Base-by-base conservation (phyloP, 148 eudicot species). In the Silene conica region DNA sequence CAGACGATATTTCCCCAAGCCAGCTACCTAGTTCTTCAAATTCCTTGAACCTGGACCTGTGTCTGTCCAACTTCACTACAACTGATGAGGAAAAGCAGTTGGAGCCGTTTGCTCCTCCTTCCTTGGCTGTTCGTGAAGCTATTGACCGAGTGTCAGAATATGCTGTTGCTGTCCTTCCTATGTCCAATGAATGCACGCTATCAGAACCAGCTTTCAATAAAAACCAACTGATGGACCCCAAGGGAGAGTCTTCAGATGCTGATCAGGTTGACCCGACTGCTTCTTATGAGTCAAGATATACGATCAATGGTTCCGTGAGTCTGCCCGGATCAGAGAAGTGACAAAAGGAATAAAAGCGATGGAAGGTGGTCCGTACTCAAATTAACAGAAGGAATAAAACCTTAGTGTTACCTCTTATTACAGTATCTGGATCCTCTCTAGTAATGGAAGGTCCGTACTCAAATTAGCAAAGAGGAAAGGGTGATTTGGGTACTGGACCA, bases 11-110 rank as follows among this genome's bases (percentile, higher is more conserved):
- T 63, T 4, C 58, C 73, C 60, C 50, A 52, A 21, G 26, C 62
- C 50, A 38, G 59, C 38, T 18, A 28, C 66, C 55, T 4, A 60
- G 70, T 54, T 63, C 73, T 65, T 81, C 78, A 28, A 64, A 28
- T 64, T 43, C 75, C 43, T 38, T 7, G 43, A 7, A 38, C 43
- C 43, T 7, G 43, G 1, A 38, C 43, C 43, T 7, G 9, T 50
- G 55, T 50, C 8, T 48, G 54, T 48, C 54, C 54, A 48, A 48
- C 54, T 10, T 48, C 14, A 48, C 55, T 50, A 13, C 55, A 12
- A 13, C 55, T 50, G 55, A 12, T 50, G 55, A 50, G 18, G 14
- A 50, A 12, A 15, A 50, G 55, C 55, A 50, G 26, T 28, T 65
- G 41, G 75, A 80, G 13, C 57, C 46, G 15, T 62, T 20, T 3